Evolutionary conservation across 1,139 yeast genomes (phyloP).

Genomic region (Yamadazyma triangularis): DNA sequence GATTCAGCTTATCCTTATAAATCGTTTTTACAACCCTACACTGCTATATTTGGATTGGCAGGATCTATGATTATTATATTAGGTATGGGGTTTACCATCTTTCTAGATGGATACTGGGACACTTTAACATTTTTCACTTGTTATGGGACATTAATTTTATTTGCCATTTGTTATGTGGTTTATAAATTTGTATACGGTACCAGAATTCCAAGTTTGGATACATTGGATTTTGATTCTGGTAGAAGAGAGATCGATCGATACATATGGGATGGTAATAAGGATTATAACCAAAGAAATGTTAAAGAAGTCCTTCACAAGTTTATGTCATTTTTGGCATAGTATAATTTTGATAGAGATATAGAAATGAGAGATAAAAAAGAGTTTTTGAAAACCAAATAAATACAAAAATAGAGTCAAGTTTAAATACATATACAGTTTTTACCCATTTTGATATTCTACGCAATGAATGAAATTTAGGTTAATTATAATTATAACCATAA

Average conservation of each 20-base stretch:
- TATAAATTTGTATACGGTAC: slow-evolving; percentile 57
- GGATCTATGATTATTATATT: slow-evolving; percentile 54
- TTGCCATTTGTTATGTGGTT: slow-evolving; percentile 48
- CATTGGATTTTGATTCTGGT: slow-evolving; percentile 73
- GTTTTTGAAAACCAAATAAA: no score
- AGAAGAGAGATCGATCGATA: slow-evolving; percentile 69
- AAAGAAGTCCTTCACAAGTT: slow-evolving; percentile 35
- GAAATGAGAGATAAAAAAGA: no score
- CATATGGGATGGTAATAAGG: slow-evolving; percentile 64
- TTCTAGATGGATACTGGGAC: slow-evolving; percentile 59
- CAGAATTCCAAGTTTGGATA: slow-evolving; percentile 55
- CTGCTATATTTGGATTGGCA: slow-evolving; percentile 63
- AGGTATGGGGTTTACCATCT: slow-evolving; percentile 68
- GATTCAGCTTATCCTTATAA: slow-evolving; percentile 71
- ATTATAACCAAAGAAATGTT: slow-evolving; percentile 31
- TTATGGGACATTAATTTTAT: slow-evolving; percentile 60
- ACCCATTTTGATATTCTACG: no score
- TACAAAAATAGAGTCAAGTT: no score
- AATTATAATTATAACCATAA: no score
- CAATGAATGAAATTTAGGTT: no score
- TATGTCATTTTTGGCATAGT: slow-evolving; percentile 32
- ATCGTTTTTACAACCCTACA: slow-evolving; percentile 74
- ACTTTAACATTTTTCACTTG: slow-evolving; percentile 60
- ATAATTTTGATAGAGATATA: no score
- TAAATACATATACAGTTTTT: no score